These are phyloP conservation scores for Arachnomyces sp. DNA, from an alignment of 2,329 filamentous ascomycete species.

Conservation along the genomic window DNA sequence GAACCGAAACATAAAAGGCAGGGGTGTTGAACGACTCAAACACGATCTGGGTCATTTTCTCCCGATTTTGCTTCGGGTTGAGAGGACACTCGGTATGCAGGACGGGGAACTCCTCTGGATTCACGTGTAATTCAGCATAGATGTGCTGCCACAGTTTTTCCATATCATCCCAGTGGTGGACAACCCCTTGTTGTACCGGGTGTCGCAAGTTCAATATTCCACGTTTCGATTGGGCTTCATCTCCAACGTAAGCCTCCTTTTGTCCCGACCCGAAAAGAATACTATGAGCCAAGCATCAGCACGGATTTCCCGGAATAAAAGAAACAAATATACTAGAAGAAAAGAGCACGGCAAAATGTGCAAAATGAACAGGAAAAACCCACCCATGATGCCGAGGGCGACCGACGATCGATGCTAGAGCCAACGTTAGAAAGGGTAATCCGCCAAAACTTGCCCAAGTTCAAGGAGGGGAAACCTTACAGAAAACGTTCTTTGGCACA, in stretches of 20 bases:
- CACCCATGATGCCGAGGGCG: constrained; percentile 99
- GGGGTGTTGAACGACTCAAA: constrained; percentile 99
- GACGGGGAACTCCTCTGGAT: constrained; percentile 98
- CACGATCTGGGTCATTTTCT: constrained; percentile 99
- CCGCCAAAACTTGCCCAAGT: too few relatives aligned
- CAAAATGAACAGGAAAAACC: constrained; percentile 29
- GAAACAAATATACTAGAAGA: constrained; percentile 3
- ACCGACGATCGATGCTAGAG: constrained; percentile 92
- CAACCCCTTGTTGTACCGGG: constrained; percentile 99
- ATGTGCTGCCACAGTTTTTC: constrained; percentile 99
- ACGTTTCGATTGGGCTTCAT: constrained; percentile 99
- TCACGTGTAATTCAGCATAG: constrained; percentile 99
- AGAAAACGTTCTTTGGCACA: constrained; percentile 99
- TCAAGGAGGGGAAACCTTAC: constrained; percentile 58
- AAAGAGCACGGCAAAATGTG: background rate
- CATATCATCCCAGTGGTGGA: constrained; percentile 99
- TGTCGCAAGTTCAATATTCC: constrained; percentile 99
- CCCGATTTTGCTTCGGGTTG: constrained; percentile 99
- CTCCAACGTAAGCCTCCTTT: constrained; percentile 99
- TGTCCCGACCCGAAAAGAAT: constrained; percentile 99
- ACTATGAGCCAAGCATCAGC: constrained; percentile 47
- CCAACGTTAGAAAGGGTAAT: constrained; percentile 14
- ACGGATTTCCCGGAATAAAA: background rate
- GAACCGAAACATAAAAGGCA: constrained; percentile 99
- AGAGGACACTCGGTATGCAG: constrained; percentile 98